A percentile compares a stretch with the other conserved stretches of the same genome.
These are phyloP conservation scores for Vitis cinerea DNA, from an alignment of 164 flowering plant genomes.

Conservation along the genomic window DNA sequence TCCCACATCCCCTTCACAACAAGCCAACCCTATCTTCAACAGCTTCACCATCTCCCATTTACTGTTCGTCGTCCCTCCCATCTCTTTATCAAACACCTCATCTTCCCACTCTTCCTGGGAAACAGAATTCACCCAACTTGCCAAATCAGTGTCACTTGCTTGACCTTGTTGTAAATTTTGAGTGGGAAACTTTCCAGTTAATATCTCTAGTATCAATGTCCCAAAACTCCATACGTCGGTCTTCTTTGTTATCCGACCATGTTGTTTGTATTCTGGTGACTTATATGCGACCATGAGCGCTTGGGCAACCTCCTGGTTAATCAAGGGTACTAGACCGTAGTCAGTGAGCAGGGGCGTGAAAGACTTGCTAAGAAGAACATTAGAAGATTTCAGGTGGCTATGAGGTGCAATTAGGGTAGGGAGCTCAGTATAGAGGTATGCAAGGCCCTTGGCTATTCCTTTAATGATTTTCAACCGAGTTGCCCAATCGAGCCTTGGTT, in stretches of 20 bases:
- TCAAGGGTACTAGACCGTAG: constrained; percentile 59
- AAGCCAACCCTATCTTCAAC: constrained; percentile 58
- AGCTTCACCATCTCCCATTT: constrained; percentile 66
- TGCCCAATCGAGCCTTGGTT: constrained; percentile 61
- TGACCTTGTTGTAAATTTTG: constrained; percentile 30
- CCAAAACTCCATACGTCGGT: constrained; percentile 89
- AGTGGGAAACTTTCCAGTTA: constrained; percentile 63
- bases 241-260: constrained; percentile 50
- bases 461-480: constrained; percentile 67
- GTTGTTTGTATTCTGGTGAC: constrained; percentile 61
- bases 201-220: constrained; percentile 63
- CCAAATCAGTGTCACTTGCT: constrained; percentile 37
- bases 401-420: constrained; percentile 66
- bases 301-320: constrained; percentile 54
- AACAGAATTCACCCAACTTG: constrained; percentile 54
- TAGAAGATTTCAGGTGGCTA: constrained; percentile 89
- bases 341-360: constrained; percentile 63
- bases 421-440: constrained; percentile 62
- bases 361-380: constrained; percentile 59
- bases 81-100: constrained; percentile 61
- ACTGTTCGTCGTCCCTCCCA: constrained; percentile 31
- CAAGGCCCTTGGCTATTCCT: constrained; percentile 70
- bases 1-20: constrained; percentile 65
- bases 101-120: constrained; percentile 32
- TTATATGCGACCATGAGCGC: constrained; percentile 69